These are phyloP conservation scores for Pichia cabralensis DNA, from an alignment of 805 yeast genomes.

Conservation along the genomic window DNA sequence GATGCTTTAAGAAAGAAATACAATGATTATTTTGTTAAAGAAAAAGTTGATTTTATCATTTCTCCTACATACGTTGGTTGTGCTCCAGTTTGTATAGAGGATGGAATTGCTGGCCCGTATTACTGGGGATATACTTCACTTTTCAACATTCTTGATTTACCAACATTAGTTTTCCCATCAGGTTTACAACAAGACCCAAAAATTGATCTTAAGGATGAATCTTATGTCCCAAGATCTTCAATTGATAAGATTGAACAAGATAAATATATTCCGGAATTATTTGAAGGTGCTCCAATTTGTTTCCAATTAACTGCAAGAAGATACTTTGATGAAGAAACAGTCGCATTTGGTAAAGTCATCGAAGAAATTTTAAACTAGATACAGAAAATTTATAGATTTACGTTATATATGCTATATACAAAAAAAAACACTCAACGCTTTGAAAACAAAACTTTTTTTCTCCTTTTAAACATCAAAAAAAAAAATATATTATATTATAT, in stretches of 20 bases:
- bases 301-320: constrained; percentile 46
- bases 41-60: constrained; percentile 54
- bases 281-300: constrained; percentile 44
- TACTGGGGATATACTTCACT: constrained; percentile 78
- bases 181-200: constrained; percentile 44
- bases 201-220: constrained; percentile 37
- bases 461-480: too few relatives aligned
- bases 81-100: constrained; percentile 55
- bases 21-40: constrained; percentile 38
- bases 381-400: too few relatives aligned
- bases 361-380: constrained; percentile 18
- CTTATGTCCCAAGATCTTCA: constrained; percentile 32
- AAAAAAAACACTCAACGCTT: too few relatives aligned
- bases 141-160: constrained; percentile 64
- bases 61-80: constrained; percentile 62
- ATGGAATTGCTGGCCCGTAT: constrained; percentile 34
- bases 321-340: constrained; percentile 48
- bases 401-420: too few relatives aligned
- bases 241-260: constrained; percentile 40
- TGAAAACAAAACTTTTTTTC: too few relatives aligned
- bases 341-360: constrained; percentile 27
- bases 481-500: too few relatives aligned
- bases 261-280: constrained; percentile 37
- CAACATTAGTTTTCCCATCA: constrained; percentile 56
- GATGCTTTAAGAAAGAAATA: constrained; percentile 52